These are phyloP conservation scores for Cyathus striatus DNA, from an alignment of 768 basidiomycete species.

Conservation along the genomic window DNA sequence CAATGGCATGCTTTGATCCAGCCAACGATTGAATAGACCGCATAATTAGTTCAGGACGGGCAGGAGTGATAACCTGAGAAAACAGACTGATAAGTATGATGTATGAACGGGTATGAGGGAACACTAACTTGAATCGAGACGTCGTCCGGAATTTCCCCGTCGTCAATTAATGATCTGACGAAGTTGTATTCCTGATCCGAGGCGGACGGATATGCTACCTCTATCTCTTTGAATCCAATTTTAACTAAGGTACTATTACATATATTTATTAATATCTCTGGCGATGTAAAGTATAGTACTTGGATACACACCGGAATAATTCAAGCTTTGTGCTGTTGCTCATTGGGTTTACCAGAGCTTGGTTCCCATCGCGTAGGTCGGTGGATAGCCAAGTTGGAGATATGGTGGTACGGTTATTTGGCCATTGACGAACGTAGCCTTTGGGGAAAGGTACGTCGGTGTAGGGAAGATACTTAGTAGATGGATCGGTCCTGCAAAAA, in stretches of 20 bases:
- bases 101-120: neutral
- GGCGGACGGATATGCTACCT: constrained; percentile 95
- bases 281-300: neutral
- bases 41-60: constrained; percentile 90
- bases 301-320: constrained; percentile 47
- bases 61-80: constrained; percentile 87
- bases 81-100: neutral
- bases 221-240: constrained; percentile 95
- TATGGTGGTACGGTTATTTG: constrained; percentile 59
- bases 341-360: constrained; percentile 97
- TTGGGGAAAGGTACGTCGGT: constrained; percentile 61
- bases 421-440: constrained; percentile 78
- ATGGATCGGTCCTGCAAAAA: constrained; percentile 63
- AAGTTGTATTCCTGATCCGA: constrained; percentile 95
- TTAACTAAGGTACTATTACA: constrained; percentile 69
- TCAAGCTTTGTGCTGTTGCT: constrained; percentile 86
- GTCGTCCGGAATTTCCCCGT: constrained; percentile 82
- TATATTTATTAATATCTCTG: neutral
- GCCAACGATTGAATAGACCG: constrained; percentile 86
- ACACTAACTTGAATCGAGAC: constrained; percentile 90
- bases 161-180: constrained; percentile 84
- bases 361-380: constrained; percentile 98
- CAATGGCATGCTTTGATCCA: constrained; percentile 88
- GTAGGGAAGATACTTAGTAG: constrained; percentile 87
- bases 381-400: constrained; percentile 96